Conservation (phyloP, 345 rosid genomes). For the Firmiana major region DNA sequence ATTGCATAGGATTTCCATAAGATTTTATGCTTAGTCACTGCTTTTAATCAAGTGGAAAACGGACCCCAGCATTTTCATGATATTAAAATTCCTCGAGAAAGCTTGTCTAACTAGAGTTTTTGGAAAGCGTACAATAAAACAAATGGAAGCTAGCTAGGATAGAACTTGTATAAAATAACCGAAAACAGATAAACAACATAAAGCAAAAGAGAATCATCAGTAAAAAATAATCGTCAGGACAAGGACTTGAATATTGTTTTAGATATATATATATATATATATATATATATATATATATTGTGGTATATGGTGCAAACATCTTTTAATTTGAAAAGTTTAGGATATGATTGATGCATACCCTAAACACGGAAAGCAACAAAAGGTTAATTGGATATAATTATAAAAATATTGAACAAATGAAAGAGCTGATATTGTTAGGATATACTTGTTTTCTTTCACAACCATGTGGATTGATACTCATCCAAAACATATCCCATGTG, state of each 20-base stretch:
- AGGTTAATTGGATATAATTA: not conserved
- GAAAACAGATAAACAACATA: not conserved
- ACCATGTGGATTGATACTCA: slow-evolving; percentile 4
- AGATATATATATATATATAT: too few relatives aligned
- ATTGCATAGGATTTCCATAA: not conserved
- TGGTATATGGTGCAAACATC: not conserved
- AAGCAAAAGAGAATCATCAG: not conserved
- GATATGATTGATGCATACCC: not conserved
- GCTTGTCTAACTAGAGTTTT: not conserved
- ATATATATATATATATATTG: not conserved
- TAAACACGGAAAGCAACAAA: not conserved
- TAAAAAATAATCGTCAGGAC: not conserved
- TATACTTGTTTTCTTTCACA: not conserved
- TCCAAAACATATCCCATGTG: slow-evolving; percentile 1
- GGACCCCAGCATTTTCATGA: not conserved
- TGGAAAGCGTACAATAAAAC: not conserved
- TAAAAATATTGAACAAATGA: not conserved
- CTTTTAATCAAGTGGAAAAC: not conserved
- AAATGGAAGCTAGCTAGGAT: not conserved
- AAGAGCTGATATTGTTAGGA: not conserved
- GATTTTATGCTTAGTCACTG: not conserved
- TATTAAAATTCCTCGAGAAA: too few relatives aligned
- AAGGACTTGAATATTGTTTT: not conserved
- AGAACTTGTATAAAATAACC: not conserved
- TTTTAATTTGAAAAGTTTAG: not conserved